Percentiles rank a stretch among this genome's conserved stretches.
phyloP scores from a whole-genome alignment of 2,329 filamentous ascomycete genomes.

The Aureobasidium sp. region DNA sequence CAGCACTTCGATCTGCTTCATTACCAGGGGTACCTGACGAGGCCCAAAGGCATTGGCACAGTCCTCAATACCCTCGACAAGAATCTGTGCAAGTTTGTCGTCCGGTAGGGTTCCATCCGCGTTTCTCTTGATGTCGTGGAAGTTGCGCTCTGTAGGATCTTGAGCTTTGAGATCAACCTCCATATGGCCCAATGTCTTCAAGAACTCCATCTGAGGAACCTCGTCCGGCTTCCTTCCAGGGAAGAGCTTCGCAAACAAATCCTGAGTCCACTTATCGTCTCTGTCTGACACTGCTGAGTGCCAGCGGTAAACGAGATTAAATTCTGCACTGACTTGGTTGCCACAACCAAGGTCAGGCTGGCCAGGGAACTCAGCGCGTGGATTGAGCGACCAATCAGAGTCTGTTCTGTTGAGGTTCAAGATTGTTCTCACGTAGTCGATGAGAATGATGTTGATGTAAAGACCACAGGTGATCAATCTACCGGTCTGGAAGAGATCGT shows the following conservation, averaged over 20 bases:
- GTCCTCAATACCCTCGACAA: slow-evolving; percentile 55
- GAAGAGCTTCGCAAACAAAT: slow-evolving; percentile 31
- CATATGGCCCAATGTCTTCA: slow-evolving; percentile 24
- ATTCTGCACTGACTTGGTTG: slow-evolving; percentile 47
- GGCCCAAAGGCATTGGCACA: slow-evolving; percentile 54
- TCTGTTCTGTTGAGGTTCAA: slow-evolving; percentile 41
- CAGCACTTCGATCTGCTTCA: slow-evolving; percentile 55
- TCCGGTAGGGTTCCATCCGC: slow-evolving; percentile 49
- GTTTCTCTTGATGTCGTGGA: slow-evolving; percentile 28
- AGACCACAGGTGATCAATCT: slow-evolving; percentile 46
- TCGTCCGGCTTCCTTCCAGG: slow-evolving; percentile 19
- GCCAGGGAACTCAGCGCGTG: slow-evolving; percentile 32
- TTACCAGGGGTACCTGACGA: slow-evolving; percentile 50
- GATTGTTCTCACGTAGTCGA: slow-evolving; percentile 49
- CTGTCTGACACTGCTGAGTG: slow-evolving; percentile 38
- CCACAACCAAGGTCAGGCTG: slow-evolving; percentile 38
- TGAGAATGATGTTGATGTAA: slow-evolving; percentile 47
- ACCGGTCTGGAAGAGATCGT: slow-evolving; percentile 47
- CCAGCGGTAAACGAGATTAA: slow-evolving; percentile 49
- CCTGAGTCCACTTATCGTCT: slow-evolving; percentile 41
- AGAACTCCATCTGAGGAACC: slow-evolving; percentile 23
- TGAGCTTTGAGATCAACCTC: slow-evolving; percentile 24
- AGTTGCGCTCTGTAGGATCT: slow-evolving; percentile 28
- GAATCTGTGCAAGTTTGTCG: slow-evolving; percentile 49
- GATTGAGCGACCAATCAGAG: slow-evolving; percentile 38